Conservation (phyloP, 257 asterid species). For the Scutellaria baicalensis region DNA sequence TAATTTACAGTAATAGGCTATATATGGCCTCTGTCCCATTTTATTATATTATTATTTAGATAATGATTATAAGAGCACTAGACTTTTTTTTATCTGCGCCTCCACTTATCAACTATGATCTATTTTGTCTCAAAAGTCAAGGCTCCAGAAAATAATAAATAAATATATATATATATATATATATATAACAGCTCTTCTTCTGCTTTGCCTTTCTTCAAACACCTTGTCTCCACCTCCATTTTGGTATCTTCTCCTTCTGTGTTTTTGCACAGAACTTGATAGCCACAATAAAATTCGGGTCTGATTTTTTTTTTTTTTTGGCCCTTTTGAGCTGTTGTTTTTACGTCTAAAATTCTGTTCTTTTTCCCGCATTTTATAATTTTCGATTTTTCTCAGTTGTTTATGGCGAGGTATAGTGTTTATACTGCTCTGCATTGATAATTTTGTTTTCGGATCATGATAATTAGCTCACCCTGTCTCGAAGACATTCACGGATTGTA, state of each 20-base stretch:
- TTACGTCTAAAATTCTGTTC: background rate
- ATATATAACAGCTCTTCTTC: background rate
- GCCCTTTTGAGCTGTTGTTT: background rate
- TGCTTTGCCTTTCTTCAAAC: background rate
- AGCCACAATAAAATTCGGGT: background rate
- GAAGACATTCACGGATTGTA: background rate
- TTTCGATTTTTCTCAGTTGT: background rate
- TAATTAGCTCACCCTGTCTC: background rate
- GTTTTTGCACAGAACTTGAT: background rate
- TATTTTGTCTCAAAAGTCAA: conserved; percentile 1
- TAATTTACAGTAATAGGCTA: too few species aligned
- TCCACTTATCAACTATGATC: conserved; percentile 25
- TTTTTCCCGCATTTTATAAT: background rate
- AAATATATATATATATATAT: too few species aligned
- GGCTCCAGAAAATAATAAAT: background rate
- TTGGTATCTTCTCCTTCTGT: background rate
- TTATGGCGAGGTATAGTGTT: background rate
- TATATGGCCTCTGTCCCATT: too few species aligned
- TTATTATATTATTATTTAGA: background rate
- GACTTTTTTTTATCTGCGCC: conserved; percentile 7
- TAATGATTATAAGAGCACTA: conserved; percentile 7
- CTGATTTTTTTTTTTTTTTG: background rate
- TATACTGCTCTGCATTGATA: conserved; percentile 13
- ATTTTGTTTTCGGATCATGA: conserved; percentile 3
- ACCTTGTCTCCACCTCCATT: background rate